Percentiles rank a stretch among this genome's conserved stretches.
Conservation (phyloP, 176 grass and related monocot genomes). For the Miscanthus lutarioriparius region DNA sequence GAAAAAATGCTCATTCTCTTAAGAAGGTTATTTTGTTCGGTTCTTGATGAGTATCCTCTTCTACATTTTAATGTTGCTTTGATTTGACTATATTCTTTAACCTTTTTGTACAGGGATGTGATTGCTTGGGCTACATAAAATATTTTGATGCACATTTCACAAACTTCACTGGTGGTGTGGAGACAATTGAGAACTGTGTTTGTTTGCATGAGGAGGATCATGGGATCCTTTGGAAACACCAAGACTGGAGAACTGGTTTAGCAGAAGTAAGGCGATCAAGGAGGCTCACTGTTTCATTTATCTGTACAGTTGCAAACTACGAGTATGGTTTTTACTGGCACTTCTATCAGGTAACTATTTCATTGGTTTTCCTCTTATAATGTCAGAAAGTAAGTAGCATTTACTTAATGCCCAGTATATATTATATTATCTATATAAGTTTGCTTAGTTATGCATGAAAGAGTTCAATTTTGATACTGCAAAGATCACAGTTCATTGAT, state of each 20-base stretch:
- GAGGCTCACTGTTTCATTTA: slow-evolving; percentile 97
- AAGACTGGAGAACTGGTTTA: slow-evolving; percentile 99
- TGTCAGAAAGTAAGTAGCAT: background rate
- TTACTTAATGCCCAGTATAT: background rate
- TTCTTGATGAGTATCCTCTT: slow-evolving; percentile 15
- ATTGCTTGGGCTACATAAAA: slow-evolving; percentile 96
- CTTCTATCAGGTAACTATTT: slow-evolving; percentile 83
- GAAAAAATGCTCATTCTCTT: slow-evolving; percentile 98
- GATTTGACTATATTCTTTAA: slow-evolving; percentile 27
- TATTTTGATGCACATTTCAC: slow-evolving; percentile 99
- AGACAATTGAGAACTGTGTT: slow-evolving; percentile 99
- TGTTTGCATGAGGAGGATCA: slow-evolving; percentile 99
- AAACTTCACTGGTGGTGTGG: slow-evolving; percentile 91
- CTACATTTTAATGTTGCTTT: slow-evolving; percentile 25
- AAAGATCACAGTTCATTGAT: background rate
- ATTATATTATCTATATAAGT: slow-evolving; percentile 17
- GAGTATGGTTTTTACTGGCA: slow-evolving; percentile 99
- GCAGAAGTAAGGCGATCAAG: slow-evolving; percentile 97
- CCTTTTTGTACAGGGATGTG: slow-evolving; percentile 75
- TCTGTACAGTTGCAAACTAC: slow-evolving; percentile 99
- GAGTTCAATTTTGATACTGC: background rate
- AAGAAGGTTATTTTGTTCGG: slow-evolving; percentile 74
- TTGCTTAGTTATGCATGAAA: slow-evolving; percentile 10
- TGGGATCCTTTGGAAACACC: slow-evolving; percentile 99
- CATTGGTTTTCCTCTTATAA: background rate